Evolutionary conservation across 805 yeast species (phyloP).

Genomic region (Barnettozyma sp.): DNA sequence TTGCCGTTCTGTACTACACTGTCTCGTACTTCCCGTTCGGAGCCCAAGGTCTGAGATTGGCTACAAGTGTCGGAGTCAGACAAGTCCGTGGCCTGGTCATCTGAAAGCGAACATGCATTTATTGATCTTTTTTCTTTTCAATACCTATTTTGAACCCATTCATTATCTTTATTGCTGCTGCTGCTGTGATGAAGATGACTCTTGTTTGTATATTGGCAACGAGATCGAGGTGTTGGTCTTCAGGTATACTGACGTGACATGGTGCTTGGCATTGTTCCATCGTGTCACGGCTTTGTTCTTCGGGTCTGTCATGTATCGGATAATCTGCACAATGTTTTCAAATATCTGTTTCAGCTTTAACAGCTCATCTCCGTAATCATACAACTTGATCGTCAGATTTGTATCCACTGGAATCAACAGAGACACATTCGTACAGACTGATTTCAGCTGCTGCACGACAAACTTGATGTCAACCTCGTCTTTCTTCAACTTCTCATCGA

Average conservation of each 20-base stretch:
- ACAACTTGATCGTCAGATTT: slow-evolving; percentile 48
- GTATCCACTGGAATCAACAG: slow-evolving; percentile 59
- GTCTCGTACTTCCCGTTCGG: slow-evolving; percentile 96
- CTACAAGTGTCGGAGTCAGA: slow-evolving; percentile 49
- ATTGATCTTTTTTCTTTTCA: background rate
- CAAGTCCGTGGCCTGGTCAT: slow-evolving; percentile 28
- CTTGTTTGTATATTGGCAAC: slow-evolving; percentile 42
- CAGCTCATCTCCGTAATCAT: slow-evolving; percentile 32
- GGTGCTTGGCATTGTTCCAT: slow-evolving; percentile 49
- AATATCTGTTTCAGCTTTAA: slow-evolving; percentile 28
- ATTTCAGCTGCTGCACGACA: slow-evolving; percentile 55
- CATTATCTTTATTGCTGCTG: too few species aligned
- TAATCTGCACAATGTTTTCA: slow-evolving; percentile 46
- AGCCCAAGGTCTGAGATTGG: slow-evolving; percentile 59
- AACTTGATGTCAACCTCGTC: slow-evolving; percentile 47
- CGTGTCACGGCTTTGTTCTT: slow-evolving; percentile 38
- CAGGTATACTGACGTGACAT: slow-evolving; percentile 46
- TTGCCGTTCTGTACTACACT: slow-evolving; percentile 87
- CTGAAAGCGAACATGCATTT: background rate
- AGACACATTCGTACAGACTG: slow-evolving; percentile 56
- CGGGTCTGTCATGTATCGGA: slow-evolving; percentile 40
- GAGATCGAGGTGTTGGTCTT: slow-evolving; percentile 64
- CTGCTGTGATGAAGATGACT: too few species aligned
- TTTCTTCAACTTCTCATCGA: slow-evolving; percentile 7
- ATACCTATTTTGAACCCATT: background rate